Percentiles rank a stretch among this genome's conserved stretches.
These are phyloP conservation scores for Mercurialis annua DNA, from an alignment of 345 rosid species.

Conservation along the genomic window DNA sequence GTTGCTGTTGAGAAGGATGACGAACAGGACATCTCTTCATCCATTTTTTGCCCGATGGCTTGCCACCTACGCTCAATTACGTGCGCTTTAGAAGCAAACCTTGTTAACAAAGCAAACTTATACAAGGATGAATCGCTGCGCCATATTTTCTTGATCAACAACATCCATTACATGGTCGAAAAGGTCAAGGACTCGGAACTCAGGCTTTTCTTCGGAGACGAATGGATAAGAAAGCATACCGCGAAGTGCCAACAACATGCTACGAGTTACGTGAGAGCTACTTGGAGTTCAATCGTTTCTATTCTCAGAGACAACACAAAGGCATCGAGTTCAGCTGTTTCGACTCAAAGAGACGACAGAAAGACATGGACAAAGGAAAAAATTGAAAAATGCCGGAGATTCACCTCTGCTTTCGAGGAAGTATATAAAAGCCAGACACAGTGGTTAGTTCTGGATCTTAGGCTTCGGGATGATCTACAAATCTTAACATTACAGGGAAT, in stretches of 20 bases:
- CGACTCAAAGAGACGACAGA: slow-evolving; percentile 42
- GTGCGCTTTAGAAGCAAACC: slow-evolving; percentile 48
- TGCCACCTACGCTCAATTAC: slow-evolving; percentile 43
- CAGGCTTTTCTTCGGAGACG: slow-evolving; percentile 63
- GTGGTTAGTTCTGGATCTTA: slow-evolving; percentile 60
- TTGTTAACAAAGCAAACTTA: slow-evolving; percentile 45
- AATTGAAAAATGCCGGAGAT: slow-evolving; percentile 45
- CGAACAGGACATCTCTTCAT: slow-evolving; percentile 34
- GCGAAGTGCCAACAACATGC: slow-evolving; percentile 60
- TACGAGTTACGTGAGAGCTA: slow-evolving; percentile 52
- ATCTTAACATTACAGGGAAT: slow-evolving; percentile 66
- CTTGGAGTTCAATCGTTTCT: slow-evolving; percentile 63
- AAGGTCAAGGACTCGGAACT: slow-evolving; percentile 69
- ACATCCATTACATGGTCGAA: slow-evolving; percentile 68
- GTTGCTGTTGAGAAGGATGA: slow-evolving; percentile 23
- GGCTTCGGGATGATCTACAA: slow-evolving; percentile 61
- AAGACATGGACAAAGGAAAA: slow-evolving; percentile 34
- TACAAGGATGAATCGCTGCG: slow-evolving; percentile 48
- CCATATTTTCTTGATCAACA: slow-evolving; percentile 64
- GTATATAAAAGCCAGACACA: slow-evolving; percentile 57
- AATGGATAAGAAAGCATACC: slow-evolving; percentile 69
- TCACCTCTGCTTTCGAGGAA: slow-evolving; percentile 58
- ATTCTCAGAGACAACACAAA: slow-evolving; percentile 41
- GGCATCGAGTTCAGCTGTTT: slow-evolving; percentile 35
- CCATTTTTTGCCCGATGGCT: slow-evolving; percentile 52